Percentiles rank a stretch among this genome's conserved stretches.
phyloP scores from a whole-genome alignment of 176 grass and related monocot genomes.

The Tillandsia fasciculata region DNA sequence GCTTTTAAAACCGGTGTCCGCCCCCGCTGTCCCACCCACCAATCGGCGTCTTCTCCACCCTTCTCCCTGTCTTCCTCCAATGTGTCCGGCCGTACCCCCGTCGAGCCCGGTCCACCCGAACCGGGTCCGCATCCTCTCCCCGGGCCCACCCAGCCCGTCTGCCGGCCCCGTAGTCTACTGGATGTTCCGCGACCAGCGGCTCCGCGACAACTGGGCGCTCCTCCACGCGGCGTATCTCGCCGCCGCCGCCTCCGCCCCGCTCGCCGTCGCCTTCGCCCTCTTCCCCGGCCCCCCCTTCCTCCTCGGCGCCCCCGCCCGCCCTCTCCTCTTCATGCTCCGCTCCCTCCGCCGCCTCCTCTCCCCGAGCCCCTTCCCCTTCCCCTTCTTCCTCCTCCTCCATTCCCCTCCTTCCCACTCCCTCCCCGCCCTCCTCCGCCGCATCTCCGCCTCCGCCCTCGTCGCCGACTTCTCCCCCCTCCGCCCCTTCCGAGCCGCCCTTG shows the following conservation, averaged over 20 bases:
- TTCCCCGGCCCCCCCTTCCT: slow-evolving; percentile 54
- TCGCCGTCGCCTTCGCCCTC: slow-evolving; percentile 64
- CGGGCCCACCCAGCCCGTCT: slow-evolving; percentile 5
- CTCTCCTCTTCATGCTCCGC: slow-evolving; percentile 53
- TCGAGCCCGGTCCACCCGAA: slow-evolving; percentile 28
- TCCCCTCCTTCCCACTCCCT: slow-evolving; percentile 33
- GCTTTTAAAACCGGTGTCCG: not conserved
- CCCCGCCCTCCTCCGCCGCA: slow-evolving; percentile 39
- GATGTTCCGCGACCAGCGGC: slow-evolving; percentile 92
- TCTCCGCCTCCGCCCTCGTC: slow-evolving; percentile 56
- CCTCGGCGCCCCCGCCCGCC: slow-evolving; percentile 44
- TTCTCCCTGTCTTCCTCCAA: not conserved
- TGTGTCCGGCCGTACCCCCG: slow-evolving; percentile 8
- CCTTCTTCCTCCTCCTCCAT: slow-evolving; percentile 62
- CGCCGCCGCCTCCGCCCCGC: slow-evolving; percentile 29
- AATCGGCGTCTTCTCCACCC: not conserved
- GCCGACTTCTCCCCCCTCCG: slow-evolving; percentile 78
- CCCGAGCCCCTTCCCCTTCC: not conserved
- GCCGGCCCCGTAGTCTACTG: slow-evolving; percentile 77
- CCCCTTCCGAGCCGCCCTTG: slow-evolving; percentile 41
- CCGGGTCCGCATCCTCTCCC: slow-evolving; percentile 51
- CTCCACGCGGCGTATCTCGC: slow-evolving; percentile 68
- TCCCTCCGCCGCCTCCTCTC: slow-evolving; percentile 40
- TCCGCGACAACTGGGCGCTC: slow-evolving; percentile 87
- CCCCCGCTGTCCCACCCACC: too few species aligned